These are phyloP conservation scores for Exophiala viscosa DNA, from an alignment of 2,329 filamentous ascomycete species.

Conservation along the genomic window DNA sequence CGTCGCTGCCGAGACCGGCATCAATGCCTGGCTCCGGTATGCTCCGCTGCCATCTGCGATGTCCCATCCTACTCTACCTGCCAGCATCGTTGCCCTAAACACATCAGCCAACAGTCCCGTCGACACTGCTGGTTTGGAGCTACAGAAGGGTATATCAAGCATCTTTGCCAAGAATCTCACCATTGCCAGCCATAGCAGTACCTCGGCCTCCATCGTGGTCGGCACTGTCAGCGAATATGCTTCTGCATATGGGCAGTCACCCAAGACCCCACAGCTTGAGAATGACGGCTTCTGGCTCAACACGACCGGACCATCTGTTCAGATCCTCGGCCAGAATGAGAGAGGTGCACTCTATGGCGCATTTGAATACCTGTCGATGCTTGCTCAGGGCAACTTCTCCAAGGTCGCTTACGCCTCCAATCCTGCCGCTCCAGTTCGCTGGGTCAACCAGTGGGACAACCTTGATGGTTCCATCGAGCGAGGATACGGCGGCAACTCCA, in stretches of 20 bases:
- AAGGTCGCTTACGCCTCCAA: conserved; percentile 49
- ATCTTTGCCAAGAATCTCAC: conserved; percentile 53
- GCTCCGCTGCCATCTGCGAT: conserved; percentile 47
- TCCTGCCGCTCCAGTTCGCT: conserved; percentile 60
- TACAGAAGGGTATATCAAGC: conserved; percentile 55
- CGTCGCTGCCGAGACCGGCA: conserved; percentile 54
- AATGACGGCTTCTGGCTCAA: conserved; percentile 58
- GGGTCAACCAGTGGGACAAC: conserved; percentile 73
- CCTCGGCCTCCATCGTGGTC: conserved; percentile 30
- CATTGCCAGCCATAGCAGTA: conserved; percentile 30
- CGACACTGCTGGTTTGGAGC: conserved; percentile 56
- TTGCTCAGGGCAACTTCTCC: conserved; percentile 58
- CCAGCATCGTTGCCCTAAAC: conserved; percentile 53
- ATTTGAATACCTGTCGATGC: conserved; percentile 63
- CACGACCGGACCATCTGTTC: conserved; percentile 33
- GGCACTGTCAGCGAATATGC: conserved; percentile 34
- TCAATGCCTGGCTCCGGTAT: conserved; percentile 63
- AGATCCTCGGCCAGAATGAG: conserved; percentile 63
- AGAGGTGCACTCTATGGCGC: conserved; percentile 66
- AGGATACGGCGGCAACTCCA: conserved; percentile 64
- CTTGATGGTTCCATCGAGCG: conserved; percentile 61
- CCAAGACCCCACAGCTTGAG: conserved; percentile 30
- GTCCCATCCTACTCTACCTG: conserved; percentile 44
- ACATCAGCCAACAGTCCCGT: conserved; percentile 54
- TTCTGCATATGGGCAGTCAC: conserved; percentile 23